Percentiles rank a stretch among this genome's conserved stretches.
These are phyloP conservation scores for Dalbergia oliveri DNA, from an alignment of 306 rosid genomes.

Conservation along the genomic window DNA sequence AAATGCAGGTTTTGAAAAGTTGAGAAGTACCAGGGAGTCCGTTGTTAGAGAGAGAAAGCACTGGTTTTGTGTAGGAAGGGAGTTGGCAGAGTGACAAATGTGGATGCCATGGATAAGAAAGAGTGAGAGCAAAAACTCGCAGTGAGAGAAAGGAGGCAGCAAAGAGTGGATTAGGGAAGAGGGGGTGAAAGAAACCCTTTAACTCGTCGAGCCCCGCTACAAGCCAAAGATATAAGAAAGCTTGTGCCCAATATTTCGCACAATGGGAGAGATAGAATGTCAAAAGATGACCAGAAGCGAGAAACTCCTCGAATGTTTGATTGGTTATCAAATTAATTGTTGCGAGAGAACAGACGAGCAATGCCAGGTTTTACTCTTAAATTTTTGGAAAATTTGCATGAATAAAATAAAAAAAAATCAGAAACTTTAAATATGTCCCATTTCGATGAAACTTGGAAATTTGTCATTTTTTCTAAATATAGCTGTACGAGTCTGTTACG, in stretches of 20 bases:
- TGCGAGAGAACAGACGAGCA: too few relatives aligned
- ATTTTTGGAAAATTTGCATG: too few relatives aligned
- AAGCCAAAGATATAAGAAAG: background rate
- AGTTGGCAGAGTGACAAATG: constrained; percentile 65
- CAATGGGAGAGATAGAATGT: background rate
- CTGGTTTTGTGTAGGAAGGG: constrained; percentile 58
- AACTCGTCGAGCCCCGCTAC: background rate
- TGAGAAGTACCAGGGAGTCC: constrained; percentile 57
- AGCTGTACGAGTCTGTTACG: too few relatives aligned
- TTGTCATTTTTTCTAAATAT: too few relatives aligned
- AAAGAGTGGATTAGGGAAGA: background rate
- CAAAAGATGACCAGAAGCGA: background rate
- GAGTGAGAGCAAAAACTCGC: background rate
- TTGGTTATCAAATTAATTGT: too few relatives aligned
- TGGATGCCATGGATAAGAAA: constrained; percentile 76
- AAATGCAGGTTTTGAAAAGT: constrained; percentile 1
- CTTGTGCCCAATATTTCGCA: background rate
- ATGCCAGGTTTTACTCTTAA: too few relatives aligned
- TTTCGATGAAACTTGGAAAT: too few relatives aligned
- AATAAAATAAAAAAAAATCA: too few relatives aligned
- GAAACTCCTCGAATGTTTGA: background rate
- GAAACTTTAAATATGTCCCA: too few relatives aligned
- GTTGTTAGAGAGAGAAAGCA: constrained; percentile 53
- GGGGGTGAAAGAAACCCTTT: constrained; percentile 26
- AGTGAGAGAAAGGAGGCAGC: background rate